These are phyloP conservation scores for Beauveria australis DNA, from an alignment of 2,329 filamentous ascomycete genomes.

Conservation along the genomic window DNA sequence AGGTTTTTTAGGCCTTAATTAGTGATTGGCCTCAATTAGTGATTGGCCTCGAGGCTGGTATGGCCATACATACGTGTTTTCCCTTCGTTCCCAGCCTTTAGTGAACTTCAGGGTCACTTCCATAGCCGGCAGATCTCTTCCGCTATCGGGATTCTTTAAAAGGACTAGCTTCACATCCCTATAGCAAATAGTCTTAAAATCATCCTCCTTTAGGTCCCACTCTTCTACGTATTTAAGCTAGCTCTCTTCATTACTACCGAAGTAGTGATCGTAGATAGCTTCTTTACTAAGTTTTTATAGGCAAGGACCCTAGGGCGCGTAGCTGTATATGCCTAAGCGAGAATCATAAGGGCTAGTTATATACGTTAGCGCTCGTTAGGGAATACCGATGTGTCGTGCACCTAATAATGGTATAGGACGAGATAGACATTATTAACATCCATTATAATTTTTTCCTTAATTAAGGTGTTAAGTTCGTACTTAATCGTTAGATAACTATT, in stretches of 20 bases:
- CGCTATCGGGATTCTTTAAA: not conserved
- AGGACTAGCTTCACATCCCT: not conserved
- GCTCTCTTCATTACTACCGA: not conserved
- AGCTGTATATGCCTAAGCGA: not conserved
- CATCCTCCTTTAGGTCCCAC: not conserved
- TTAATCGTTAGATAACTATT: too few relatives aligned
- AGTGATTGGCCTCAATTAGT: not conserved
- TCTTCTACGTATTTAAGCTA: not conserved
- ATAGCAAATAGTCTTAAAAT: slow-evolving; percentile 4
- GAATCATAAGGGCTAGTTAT: not conserved
- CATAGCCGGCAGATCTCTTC: slow-evolving; percentile 2
- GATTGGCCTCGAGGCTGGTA: too few relatives aligned
- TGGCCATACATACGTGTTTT: not conserved
- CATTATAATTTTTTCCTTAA: too few relatives aligned
- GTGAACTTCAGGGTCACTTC: not conserved
- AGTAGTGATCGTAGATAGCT: not conserved
- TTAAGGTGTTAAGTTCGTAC: too few relatives aligned
- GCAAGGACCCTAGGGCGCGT: not conserved
- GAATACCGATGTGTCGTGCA: not conserved
- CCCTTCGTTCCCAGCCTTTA: not conserved
- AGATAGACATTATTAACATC: too few relatives aligned
- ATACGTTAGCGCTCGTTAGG: not conserved
- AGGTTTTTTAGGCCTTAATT: not conserved
- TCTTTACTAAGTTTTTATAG: not conserved
- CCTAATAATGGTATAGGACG: not conserved